Conservation (phyloP, 768 basidiomycete genomes). For the Rhodotorula sphaerocarpa region DNA sequence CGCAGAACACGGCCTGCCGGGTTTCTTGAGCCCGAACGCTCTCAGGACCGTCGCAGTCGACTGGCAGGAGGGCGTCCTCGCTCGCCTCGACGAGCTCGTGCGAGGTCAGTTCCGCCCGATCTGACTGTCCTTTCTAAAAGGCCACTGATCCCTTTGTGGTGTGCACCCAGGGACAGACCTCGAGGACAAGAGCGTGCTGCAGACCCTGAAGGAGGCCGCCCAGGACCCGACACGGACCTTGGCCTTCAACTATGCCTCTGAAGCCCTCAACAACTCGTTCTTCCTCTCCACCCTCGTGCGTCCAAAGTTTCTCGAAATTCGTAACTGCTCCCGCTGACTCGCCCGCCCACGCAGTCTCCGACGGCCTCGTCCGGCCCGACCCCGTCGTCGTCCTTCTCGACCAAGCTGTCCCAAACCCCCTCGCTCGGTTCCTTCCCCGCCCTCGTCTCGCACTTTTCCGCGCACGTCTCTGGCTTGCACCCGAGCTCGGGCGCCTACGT, state of each 20-base stretch:
- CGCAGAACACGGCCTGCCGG: constrained; percentile 62
- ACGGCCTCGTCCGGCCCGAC: constrained; percentile 9
- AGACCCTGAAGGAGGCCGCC: constrained; percentile 65
- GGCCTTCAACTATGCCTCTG: constrained; percentile 81
- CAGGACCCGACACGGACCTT: constrained; percentile 54
- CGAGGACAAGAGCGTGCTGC: constrained; percentile 55
- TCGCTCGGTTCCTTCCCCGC: constrained; percentile 57
- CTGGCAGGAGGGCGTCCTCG: constrained; percentile 75
- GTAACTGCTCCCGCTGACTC: not conserved
- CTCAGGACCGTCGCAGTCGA: constrained; percentile 66
- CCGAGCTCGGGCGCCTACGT: constrained; percentile 59
- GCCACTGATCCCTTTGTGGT: not conserved
- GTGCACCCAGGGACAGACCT: constrained; percentile 51
- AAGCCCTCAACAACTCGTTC: constrained; percentile 90
- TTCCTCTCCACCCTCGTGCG: constrained; percentile 80
- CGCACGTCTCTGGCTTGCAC: constrained; percentile 62
- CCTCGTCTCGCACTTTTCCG: constrained; percentile 66
- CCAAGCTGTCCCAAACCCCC: constrained; percentile 5
- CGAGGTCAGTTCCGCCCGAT: constrained; percentile 50
- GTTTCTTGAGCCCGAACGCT: constrained; percentile 67
- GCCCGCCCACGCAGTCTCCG: constrained; percentile 5
- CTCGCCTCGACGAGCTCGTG: constrained; percentile 66
- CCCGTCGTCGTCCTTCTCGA: constrained; percentile 7
- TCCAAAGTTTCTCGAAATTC: constrained; percentile 33
- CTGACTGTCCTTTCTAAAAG: not conserved